phyloP scores from a whole-genome alignment of 306 rosid species.

The Argentina anserina region DNA sequence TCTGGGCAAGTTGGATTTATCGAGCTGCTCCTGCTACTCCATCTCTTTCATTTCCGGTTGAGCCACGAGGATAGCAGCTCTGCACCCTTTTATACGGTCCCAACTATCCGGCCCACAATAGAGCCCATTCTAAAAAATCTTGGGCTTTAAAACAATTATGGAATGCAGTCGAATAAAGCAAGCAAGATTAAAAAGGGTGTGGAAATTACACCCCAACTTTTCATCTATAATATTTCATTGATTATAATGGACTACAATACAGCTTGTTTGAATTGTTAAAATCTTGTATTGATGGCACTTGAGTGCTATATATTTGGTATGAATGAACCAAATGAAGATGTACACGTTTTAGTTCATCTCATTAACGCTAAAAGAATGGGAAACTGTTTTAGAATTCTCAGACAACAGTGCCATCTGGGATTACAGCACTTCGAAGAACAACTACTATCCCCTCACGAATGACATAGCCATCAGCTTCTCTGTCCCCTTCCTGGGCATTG shows the following conservation, averaged over 20 bases:
- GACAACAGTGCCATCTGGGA: slow-evolving; percentile 29
- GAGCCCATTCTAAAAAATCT: neutral
- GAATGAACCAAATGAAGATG: neutral
- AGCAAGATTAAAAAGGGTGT: no score
- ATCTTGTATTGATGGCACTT: neutral
- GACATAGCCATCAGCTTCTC: slow-evolving; percentile 30
- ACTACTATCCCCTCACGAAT: slow-evolving; percentile 37
- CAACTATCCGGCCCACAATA: neutral
- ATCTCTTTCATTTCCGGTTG: neutral
- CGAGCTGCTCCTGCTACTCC: neutral
- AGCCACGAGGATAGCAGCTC: neutral
- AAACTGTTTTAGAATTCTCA: slow-evolving; percentile 6
- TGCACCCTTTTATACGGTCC: neutral
- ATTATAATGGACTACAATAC: no score
- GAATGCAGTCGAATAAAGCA: no score
- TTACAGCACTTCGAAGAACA: slow-evolving; percentile 24
- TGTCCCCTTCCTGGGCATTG: slow-evolving; percentile 30
- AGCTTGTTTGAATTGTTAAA: neutral
- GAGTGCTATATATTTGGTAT: neutral
- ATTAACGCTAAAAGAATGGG: neutral
- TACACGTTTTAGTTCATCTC: neutral
- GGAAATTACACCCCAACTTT: no score
- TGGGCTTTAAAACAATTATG: no score
- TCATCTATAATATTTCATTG: no score
- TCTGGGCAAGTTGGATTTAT: no score